A percentile compares a stretch with the other conserved stretches of the same genome.
These are phyloP conservation scores for Phlyctochytrium planicorne DNA, from an alignment of 192 early-diverging fungal genomes.

Conservation along the genomic window DNA sequence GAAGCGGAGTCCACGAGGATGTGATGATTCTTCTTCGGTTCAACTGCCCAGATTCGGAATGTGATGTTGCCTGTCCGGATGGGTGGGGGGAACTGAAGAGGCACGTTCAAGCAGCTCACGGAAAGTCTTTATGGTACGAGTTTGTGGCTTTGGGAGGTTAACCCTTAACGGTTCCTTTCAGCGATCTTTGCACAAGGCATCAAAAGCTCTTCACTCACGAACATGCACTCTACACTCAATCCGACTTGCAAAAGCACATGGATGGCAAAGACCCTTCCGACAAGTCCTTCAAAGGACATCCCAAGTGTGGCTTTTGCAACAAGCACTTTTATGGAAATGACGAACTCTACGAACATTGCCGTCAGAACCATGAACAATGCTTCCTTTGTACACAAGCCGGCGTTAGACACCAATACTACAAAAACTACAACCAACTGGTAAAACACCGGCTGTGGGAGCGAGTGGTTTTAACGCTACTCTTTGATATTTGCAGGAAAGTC, in stretches of 20 bases:
- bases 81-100: slow-evolving; percentile 84
- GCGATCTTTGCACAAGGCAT: slow-evolving; percentile 83
- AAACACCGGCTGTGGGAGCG: slow-evolving; percentile 17
- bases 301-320: slow-evolving; percentile 86
- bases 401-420: slow-evolving; percentile 81
- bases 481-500: slow-evolving; percentile 48
- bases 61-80: slow-evolving; percentile 66
- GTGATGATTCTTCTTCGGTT: slow-evolving; percentile 71
- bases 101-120: slow-evolving; percentile 78
- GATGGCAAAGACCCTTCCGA: slow-evolving; percentile 62
- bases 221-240: slow-evolving; percentile 77
- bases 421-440: slow-evolving; percentile 78
- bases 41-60: slow-evolving; percentile 85
- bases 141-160: background rate
- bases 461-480: background rate
- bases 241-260: slow-evolving; percentile 77
- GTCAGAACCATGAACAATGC: slow-evolving; percentile 91
- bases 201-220: slow-evolving; percentile 96
- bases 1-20: slow-evolving; percentile 70
- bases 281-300: slow-evolving; percentile 72
- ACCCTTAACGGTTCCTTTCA: slow-evolving; percentile 20
- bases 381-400: slow-evolving; percentile 78
- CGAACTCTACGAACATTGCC: slow-evolving; percentile 93
- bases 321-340: slow-evolving; percentile 84
- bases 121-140: slow-evolving; percentile 71